Evolutionary conservation across 2,329 filamentous ascomycete genomes (phyloP).

Genomic region (Aspergillus vadensis): DNA sequence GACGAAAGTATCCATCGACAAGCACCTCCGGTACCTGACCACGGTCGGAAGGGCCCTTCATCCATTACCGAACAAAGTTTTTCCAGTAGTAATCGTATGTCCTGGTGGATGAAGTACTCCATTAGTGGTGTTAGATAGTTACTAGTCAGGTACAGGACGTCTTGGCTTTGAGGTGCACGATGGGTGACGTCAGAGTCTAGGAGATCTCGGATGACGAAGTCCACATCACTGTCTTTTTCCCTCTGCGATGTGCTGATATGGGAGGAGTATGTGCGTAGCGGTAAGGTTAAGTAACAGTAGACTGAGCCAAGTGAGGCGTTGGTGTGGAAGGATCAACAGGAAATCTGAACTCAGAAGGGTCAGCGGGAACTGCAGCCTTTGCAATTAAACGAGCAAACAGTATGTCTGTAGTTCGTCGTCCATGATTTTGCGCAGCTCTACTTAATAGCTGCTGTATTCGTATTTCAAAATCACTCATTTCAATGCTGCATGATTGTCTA

Average conservation of each 20-base stretch:
- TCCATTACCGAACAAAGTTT: background rate
- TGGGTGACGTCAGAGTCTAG: background rate
- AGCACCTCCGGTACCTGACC: background rate
- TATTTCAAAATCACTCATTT: too few species aligned
- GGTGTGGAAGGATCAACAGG: background rate
- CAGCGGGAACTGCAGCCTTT: background rate
- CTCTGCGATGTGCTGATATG: background rate
- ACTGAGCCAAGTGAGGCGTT: background rate
- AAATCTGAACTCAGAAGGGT: background rate
- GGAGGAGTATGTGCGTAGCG: background rate
- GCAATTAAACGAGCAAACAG: too few species aligned
- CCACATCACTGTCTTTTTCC: background rate
- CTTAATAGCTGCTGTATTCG: too few species aligned
- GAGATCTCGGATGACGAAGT: too few species aligned
- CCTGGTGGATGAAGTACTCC: background rate
- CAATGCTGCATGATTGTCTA: too few species aligned
- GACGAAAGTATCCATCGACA: background rate
- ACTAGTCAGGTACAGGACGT: background rate
- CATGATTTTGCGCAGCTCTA: too few species aligned
- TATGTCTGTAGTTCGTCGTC: too few species aligned
- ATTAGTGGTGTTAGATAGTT: background rate
- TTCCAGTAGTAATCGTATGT: background rate
- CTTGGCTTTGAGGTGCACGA: background rate
- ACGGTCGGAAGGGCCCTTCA: background rate
- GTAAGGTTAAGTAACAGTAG: background rate